Evolutionary conservation across 441 rosid genomes (phyloP), one percentile per base, ranked within the genome.

Genomic region (Flueggea neowawraea): DNA sequence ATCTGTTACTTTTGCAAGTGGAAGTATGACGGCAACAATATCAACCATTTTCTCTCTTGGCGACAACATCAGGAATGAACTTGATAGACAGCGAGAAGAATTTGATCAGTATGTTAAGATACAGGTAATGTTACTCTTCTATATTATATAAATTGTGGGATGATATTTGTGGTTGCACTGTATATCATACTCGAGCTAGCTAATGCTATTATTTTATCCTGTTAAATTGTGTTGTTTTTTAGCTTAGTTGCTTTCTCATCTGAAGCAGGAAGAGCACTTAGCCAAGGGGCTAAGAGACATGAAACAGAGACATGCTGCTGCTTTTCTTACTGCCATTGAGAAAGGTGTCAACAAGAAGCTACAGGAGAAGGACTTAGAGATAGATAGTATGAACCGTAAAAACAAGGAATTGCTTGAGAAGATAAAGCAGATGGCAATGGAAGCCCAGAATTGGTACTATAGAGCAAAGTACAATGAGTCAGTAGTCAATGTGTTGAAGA

Each of bases 391-490:
- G 76, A 90, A 84, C 68, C 84, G 82, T 57, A 86, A 78, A 75
- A 90, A 88, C 79, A 75, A 72, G 57, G 93, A 90, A 64, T 85
- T 90, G 57, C 70, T 74, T 4, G 91, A 90, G 69, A 81, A 65
- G 69, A 79, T 88, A 74, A 86, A 79, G 73, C 93, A 84, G 61
- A 77, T 79, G 52, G 80, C 83, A 3, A 49, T 43, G 5, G 95
- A 90, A 76, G 84, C 90, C 12, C 93, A 90, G 60, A 85, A 75
- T 59, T 90, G 97, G 93, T 91, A 88, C 53, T 80, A 76, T 61
- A 80, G 85, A 60, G 91, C 93, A 5, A 86, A 82, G 60, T 81
- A 88, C 85, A 84, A 80, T 4, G 95, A 90, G 72, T 86, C 91
- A 0, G 75, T 90, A 14, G 88, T 84, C 48, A 80, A 76, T 54